phyloP scores from a whole-genome alignment of 345 rosid genomes.

The Eucalyptus pumila region DNA sequence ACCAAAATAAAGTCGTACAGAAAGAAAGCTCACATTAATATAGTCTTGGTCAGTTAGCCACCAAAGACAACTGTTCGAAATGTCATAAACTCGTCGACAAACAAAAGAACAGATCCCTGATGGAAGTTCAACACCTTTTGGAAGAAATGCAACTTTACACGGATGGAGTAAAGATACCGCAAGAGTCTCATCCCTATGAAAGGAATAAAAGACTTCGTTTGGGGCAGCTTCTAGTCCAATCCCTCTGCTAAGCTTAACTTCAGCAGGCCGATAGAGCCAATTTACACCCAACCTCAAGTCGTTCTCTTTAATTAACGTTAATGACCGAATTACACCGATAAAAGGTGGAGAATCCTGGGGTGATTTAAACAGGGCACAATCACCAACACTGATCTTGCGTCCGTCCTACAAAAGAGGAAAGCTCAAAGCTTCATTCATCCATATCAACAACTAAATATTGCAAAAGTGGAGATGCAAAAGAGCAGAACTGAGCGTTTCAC shows the following conservation, averaged over 20 bases:
- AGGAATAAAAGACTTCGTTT: slow-evolving; percentile 88
- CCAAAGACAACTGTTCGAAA: slow-evolving; percentile 60
- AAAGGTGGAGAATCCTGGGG: slow-evolving; percentile 84
- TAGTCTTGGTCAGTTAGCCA: slow-evolving; percentile 93
- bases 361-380: slow-evolving; percentile 87
- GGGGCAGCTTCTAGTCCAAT: slow-evolving; percentile 75
- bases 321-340: slow-evolving; percentile 63
- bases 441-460: background rate
- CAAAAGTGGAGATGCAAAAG: background rate
- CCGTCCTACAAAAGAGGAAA: slow-evolving; percentile 43
- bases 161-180: slow-evolving; percentile 87
- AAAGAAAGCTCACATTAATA: slow-evolving; percentile 50
- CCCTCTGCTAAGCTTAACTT: slow-evolving; percentile 82
- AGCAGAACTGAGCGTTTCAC: background rate
- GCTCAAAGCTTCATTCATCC: background rate
- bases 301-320: slow-evolving; percentile 34
- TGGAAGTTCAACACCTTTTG: slow-evolving; percentile 67
- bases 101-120: slow-evolving; percentile 72
- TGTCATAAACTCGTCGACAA: slow-evolving; percentile 82
- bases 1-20: background rate
- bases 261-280: slow-evolving; percentile 88
- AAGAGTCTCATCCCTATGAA: slow-evolving; percentile 87
- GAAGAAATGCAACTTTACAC: slow-evolving; percentile 93
- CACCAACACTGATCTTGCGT: slow-evolving; percentile 75
- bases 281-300: slow-evolving; percentile 49